Evolutionary conservation across 495 filamentous ascomycete genomes (phyloP).

Genomic region (Daldinia decipiens): DNA sequence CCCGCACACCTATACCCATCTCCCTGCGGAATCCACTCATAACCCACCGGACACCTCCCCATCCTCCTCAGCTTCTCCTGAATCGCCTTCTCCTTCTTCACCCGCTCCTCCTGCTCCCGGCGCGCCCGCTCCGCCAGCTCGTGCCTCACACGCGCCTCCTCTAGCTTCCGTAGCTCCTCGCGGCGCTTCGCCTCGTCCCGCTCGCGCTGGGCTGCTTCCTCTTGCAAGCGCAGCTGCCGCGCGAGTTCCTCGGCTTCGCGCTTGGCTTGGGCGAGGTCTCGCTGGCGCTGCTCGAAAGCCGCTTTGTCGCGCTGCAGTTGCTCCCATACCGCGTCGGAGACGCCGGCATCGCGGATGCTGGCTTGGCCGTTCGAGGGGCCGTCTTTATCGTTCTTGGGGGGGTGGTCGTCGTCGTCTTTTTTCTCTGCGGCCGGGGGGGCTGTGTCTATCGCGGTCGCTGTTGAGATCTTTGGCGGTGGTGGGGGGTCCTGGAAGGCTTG

Average conservation of each 20-base stretch:
- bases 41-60: slow-evolving; percentile 64
- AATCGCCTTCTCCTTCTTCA: slow-evolving; percentile 53
- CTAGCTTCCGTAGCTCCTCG: slow-evolving; percentile 30
- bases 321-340: slow-evolving; percentile 69
- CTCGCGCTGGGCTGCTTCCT: slow-evolving; percentile 42
- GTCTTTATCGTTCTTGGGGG: slow-evolving; percentile 10
- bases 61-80: slow-evolving; percentile 59
- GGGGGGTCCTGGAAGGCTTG: slow-evolving; percentile 17
- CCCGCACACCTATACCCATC: slow-evolving; percentile 65
- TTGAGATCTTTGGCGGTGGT: slow-evolving; percentile 19
- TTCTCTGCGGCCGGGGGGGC: background rate
- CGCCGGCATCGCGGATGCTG: slow-evolving; percentile 62
- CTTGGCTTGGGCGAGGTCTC: slow-evolving; percentile 8
- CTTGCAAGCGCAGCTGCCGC: slow-evolving; percentile 34
- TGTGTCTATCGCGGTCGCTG: slow-evolving; percentile 13
- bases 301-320: slow-evolving; percentile 64
- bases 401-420: slow-evolving; percentile 9
- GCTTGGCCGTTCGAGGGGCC: background rate
- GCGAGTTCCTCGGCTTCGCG: slow-evolving; percentile 41
- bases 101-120: slow-evolving; percentile 45
- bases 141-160: slow-evolving; percentile 9
- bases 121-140: slow-evolving; percentile 29
- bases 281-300: slow-evolving; percentile 48
- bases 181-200: slow-evolving; percentile 35
- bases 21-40: slow-evolving; percentile 63